These are phyloP conservation scores for Tilletia setariae DNA, from an alignment of 1,284 basidiomycete species.

Conservation along the genomic window DNA sequence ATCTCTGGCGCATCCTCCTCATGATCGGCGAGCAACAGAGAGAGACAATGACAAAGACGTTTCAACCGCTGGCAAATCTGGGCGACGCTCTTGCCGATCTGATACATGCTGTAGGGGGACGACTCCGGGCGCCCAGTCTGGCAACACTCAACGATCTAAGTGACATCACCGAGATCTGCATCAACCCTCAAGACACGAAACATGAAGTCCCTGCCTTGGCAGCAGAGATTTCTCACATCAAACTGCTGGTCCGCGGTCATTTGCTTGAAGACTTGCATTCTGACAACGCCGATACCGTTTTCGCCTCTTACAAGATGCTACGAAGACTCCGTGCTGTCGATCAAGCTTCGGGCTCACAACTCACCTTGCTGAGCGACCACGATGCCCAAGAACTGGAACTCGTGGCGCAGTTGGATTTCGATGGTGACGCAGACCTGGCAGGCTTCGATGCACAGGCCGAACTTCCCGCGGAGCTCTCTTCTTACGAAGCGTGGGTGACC, in stretches of 20 bases:
- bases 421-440: conserved; percentile 66
- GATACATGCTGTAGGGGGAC: conserved; percentile 4
- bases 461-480: not conserved
- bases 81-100: conserved; percentile 1
- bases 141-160: not conserved
- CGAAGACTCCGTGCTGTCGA: not conserved
- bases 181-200: not conserved
- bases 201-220: not conserved
- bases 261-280: conserved; percentile 1
- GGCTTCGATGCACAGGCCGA: conserved; percentile 65
- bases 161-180: not conserved
- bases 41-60: not conserved
- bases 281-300: not conserved
- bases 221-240: not conserved
- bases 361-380: not conserved
- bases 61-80: not conserved
- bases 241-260: not conserved
- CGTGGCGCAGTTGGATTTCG: not conserved
- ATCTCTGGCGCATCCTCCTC: conserved; percentile 10
- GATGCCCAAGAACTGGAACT: not conserved
- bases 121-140: conserved; percentile 6
- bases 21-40: conserved; percentile 10
- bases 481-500: not conserved
- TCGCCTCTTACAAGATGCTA: conserved; percentile 3
- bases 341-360: not conserved